phyloP scores from a whole-genome alignment of 106 monocot genomes.

The Gastrodia elata region DNA sequence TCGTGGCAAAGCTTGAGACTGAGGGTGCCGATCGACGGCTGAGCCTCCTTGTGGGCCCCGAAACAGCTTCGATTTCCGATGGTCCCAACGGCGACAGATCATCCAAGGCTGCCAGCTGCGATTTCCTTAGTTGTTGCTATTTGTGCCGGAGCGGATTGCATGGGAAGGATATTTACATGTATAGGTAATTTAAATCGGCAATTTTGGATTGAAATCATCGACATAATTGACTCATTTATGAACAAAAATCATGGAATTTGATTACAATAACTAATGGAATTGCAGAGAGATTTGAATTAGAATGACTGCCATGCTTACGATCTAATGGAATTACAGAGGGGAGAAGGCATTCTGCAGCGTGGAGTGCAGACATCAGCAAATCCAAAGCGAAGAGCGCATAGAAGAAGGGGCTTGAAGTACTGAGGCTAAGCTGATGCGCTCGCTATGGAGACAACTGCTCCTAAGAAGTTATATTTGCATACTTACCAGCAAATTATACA shows the following conservation, averaged over 20 bases:
- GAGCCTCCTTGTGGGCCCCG: not conserved
- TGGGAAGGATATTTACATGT: slow-evolving; percentile 72
- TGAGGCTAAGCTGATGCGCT: too few relatives aligned
- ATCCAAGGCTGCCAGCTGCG: slow-evolving; percentile 10
- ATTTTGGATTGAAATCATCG: not conserved
- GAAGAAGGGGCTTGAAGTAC: slow-evolving; percentile 18
- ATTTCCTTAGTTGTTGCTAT: slow-evolving; percentile 49
- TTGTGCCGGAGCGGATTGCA: slow-evolving; percentile 47
- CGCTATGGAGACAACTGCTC: too few relatives aligned
- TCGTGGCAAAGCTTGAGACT: slow-evolving; percentile 48
- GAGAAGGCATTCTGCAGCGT: slow-evolving; percentile 64
- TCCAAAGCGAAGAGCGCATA: slow-evolving; percentile 43
- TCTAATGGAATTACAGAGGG: slow-evolving; percentile 28
- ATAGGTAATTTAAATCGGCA: slow-evolving; percentile 23
- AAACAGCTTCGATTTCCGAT: slow-evolving; percentile 12
- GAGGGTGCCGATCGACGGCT: not conserved
- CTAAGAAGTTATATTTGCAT: too few relatives aligned
- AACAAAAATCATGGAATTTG: not conserved
- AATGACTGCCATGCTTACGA: not conserved
- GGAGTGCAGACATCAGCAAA: slow-evolving; percentile 53
- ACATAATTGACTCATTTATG: not conserved
- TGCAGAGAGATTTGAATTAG: slow-evolving; percentile 37
- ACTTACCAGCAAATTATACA: too few relatives aligned
- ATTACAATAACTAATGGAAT: not conserved
- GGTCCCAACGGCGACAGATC: not conserved